Evolutionary conservation across 148 eudicot species (phyloP).

Genomic region (Gaultheria prostrata): DNA sequence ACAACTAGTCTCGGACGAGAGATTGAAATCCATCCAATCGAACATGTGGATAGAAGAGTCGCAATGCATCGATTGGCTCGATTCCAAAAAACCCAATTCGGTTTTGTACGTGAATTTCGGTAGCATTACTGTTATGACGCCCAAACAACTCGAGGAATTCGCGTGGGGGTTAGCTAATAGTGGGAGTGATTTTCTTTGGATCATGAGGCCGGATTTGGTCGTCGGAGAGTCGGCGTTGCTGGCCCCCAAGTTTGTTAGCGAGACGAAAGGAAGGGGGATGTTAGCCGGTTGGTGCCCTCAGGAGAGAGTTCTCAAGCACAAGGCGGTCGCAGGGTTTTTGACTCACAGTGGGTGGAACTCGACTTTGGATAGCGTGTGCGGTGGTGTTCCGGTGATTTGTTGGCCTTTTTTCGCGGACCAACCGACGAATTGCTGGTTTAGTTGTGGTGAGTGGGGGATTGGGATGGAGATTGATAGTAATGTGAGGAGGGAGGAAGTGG

Average conservation of each 20-base stretch:
- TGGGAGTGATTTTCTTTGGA: constrained; percentile 38
- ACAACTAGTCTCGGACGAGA: too few species aligned
- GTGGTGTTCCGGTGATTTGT: constrained; percentile 53
- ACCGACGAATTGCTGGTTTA: constrained; percentile 45
- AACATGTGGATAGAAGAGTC: too few species aligned
- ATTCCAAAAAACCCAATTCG: too few species aligned
- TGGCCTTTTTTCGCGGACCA: constrained; percentile 68
- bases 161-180: constrained; percentile 48
- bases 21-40: too few species aligned
- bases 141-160: constrained; percentile 36
- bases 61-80: too few species aligned
- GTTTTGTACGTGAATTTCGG: too few species aligned
- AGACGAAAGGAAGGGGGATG: constrained; percentile 15
- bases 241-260: neutral
- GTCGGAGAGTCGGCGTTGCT: neutral
- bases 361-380: constrained; percentile 20
- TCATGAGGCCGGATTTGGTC: constrained; percentile 41
- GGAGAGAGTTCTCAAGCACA: constrained; percentile 23
- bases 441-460: constrained; percentile 2
- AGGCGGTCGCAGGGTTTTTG: constrained; percentile 36
- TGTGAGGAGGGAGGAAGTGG: constrained; percentile 46
- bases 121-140: too few species aligned
- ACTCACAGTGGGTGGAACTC: too few species aligned
- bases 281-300: too few species aligned
- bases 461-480: constrained; percentile 1